Conservation (phyloP, 352 stramenopile genomes). For the Phytophthora macrochlamydospora region DNA sequence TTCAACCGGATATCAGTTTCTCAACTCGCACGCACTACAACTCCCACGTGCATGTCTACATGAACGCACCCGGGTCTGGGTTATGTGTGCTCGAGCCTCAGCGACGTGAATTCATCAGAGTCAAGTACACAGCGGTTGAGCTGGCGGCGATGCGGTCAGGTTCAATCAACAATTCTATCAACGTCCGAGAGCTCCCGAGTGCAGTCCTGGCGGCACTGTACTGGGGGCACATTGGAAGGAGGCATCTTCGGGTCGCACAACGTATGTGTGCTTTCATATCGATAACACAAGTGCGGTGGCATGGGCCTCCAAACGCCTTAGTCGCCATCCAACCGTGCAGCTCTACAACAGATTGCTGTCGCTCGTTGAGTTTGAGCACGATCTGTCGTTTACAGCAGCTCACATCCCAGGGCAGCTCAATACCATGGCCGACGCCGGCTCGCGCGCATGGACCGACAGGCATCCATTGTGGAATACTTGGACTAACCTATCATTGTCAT, state of each 20-base stretch:
- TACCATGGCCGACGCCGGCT: slow-evolving; percentile 18
- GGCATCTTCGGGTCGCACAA: neutral
- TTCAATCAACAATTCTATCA: neutral
- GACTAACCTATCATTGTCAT: slow-evolving; percentile 11
- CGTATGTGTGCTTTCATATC: neutral
- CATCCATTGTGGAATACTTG: slow-evolving; percentile 8
- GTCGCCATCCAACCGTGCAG: too few species aligned
- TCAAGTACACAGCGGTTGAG: neutral
- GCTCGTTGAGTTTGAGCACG: slow-evolving; percentile 26
- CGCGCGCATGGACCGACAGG: slow-evolving; percentile 9
- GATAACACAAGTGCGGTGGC: too few species aligned
- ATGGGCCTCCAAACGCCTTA: too few species aligned
- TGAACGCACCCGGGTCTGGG: slow-evolving; percentile 9
- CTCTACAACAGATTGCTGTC: slow-evolving; percentile 1
- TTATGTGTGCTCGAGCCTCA: slow-evolving; percentile 7
- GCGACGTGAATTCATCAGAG: neutral
- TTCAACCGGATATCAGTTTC: slow-evolving; percentile 10
- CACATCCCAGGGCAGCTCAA: slow-evolving; percentile 28
- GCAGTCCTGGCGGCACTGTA: slow-evolving; percentile 7
- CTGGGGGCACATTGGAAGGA: slow-evolving; percentile 3
- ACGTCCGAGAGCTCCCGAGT: slow-evolving; percentile 6
- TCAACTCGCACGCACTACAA: neutral
- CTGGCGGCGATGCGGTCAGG: neutral
- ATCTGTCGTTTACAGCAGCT: slow-evolving; percentile 12
- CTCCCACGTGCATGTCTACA: slow-evolving; percentile 4